Evolutionary conservation across 2,329 filamentous ascomycete genomes (phyloP).

Genomic region (Bipolaris bicolor): DNA sequence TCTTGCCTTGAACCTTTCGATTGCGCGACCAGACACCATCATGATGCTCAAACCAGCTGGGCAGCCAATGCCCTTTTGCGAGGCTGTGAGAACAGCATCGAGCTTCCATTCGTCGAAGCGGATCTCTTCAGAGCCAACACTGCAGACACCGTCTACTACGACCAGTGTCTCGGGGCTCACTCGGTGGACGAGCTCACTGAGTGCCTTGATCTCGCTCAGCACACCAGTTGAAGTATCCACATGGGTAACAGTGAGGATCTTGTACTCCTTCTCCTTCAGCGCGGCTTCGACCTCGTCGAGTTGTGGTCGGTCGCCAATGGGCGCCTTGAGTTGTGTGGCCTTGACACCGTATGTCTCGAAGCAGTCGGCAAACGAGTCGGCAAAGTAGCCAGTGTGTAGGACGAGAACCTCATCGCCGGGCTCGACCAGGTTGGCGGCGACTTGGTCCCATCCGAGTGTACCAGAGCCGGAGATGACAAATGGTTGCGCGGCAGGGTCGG

Average conservation of each 20-base stretch:
- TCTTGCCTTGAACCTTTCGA: constrained; percentile 78
- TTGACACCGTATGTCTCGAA: constrained; percentile 89
- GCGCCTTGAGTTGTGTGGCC: constrained; percentile 85
- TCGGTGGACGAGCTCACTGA: constrained; percentile 81
- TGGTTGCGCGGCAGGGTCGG: constrained; percentile 80
- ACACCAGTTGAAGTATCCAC: constrained; percentile 98
- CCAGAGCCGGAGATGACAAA: constrained; percentile 94
- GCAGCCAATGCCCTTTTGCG: constrained; percentile 95
- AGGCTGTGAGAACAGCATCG: constrained; percentile 91
- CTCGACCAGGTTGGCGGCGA: constrained; percentile 91
- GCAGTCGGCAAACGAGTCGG: constrained; percentile 91
- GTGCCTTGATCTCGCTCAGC: constrained; percentile 83
- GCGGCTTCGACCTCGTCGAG: constrained; percentile 87
- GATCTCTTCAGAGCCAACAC: constrained; percentile 94
- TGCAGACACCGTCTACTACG: constrained; percentile 95
- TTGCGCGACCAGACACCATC: constrained; percentile 88
- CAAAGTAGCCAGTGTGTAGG: constrained; percentile 96
- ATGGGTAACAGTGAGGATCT: constrained; percentile 92
- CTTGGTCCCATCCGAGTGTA: constrained; percentile 95
- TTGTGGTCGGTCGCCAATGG: constrained; percentile 86
- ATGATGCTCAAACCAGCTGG: constrained; percentile 93
- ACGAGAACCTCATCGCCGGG: constrained; percentile 89
- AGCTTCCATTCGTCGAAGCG: constrained; percentile 94
- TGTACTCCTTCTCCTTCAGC: constrained; percentile 89
- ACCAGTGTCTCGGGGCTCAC: constrained; percentile 91